Base-by-base conservation (phyloP, 352 stramenopile genomes). In the Phytopythium litorale region DNA sequence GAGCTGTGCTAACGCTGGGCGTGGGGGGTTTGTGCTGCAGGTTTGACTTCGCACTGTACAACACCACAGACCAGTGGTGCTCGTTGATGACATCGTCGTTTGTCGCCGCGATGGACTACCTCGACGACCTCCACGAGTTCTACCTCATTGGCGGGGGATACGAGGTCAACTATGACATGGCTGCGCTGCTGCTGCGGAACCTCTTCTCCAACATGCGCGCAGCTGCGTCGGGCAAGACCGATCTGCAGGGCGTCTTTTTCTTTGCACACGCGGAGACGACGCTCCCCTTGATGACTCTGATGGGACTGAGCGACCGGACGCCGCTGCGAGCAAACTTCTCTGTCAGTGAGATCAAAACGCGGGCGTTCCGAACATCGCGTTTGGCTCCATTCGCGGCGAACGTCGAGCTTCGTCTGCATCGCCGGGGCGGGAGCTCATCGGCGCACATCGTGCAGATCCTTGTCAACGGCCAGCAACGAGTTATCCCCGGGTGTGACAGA, bases 251-350 rank as follows among this genome's bases (percentile, higher is more conserved):
- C 1, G 73, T 70, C 37, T 84, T 88, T 49, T 73, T 67, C 56
- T 85, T 88, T 35, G 76, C 76, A 0, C 78, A 87, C 58, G 78
- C 78, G 16, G 78, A 87, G 60, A 87, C 78, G 8, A 76, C 74
- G 16, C 64, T 87, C 7, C 78, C 78, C 1, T 61, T 88, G 37
- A 68, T 83, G 67, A 84, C 74, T 16, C 58, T 87, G 28, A 55
- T 87, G 42, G 78, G 78, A 4, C 71, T 81, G 8, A 68, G 72
- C 16, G 62, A 75, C 51, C 69, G 64, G 7, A 63, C 69, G 4
- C 56, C 55, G 40, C 59, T 84, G 7, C 16, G 68, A 15, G 72
- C 74, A 15, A 68, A 69, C 25, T 72, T 68, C 37, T 70, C 69
- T 0, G n/a, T 59, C 1, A 42, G 55, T 13, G 63, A 71, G 7